Base-by-base conservation (phyloP, 2,329 filamentous ascomycete species). In the Cladophialophora immunda region DNA sequence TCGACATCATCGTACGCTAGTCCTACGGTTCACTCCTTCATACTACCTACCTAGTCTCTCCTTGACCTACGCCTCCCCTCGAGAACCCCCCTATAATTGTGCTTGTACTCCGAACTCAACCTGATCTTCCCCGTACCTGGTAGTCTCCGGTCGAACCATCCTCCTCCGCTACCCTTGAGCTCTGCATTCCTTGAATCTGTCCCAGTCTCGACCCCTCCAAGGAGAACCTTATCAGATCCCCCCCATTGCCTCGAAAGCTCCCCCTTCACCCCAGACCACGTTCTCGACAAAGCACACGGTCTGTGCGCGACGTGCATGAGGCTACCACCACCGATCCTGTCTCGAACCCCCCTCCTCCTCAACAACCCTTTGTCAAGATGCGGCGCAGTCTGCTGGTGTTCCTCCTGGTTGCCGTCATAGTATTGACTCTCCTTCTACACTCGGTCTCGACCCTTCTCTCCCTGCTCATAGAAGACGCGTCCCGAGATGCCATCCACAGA, bases 381-480 rank as follows among this genome's bases (percentile, higher is more conserved):
- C 84, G 87, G 72, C 84, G 84, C 79, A 84, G 85, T 75, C 79
- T 88, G 66, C 73, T 88, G 65, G 82, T 90, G 75, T 90, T 90
- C 79, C 79, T 92, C 62, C 73, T 92, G 66, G 82, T 88, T 77
- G 91, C 90, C 75, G 75, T 90, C 58, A 70, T 89, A 67, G 82
- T 92, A 69, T 78, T 93, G 71, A 82, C 83, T 58, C 85, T 90
- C 75, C 83, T 92, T 41, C 79, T 93, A 34, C 85, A 89, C 79
- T 85, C 83, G 69, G 89, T 92, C 74, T 91, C 88, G 80, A 92
- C 89, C 8, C 84, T 93, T 38, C 84, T 93, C 66, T 86, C 87
- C 8, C 84, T 93, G 11, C 83, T 94, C 53, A 82, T 91, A 72
- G 86, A 90, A 78, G 87, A 90, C 79, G 89, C 88, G 69, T 82